Percentiles rank a stretch among this genome's conserved stretches.
These are phyloP conservation scores for Xylaria sp. DNA, from an alignment of 2,329 filamentous ascomycete genomes.

Conservation along the genomic window DNA sequence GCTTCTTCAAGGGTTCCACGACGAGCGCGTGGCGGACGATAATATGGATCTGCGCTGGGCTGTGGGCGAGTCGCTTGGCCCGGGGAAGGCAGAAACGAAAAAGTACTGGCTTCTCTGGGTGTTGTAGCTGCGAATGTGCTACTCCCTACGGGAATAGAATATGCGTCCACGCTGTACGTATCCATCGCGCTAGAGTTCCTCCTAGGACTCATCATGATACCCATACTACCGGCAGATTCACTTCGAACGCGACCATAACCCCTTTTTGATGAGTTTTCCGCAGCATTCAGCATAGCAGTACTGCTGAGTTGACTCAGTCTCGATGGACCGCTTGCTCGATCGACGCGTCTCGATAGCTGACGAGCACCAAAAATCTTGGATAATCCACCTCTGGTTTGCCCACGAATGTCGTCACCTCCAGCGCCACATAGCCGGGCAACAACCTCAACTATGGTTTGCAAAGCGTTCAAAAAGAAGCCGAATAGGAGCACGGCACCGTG, in stretches of 20 bases:
- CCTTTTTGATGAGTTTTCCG: conserved; percentile 72
- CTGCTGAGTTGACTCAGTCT: conserved; percentile 86
- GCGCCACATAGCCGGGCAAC: conserved; percentile 83
- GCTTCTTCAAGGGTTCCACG: conserved; percentile 68
- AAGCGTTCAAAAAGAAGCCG: conserved; percentile 90
- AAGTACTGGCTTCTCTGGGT: conserved; percentile 74
- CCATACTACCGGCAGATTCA: conserved; percentile 69
- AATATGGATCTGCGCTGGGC: conserved; percentile 79
- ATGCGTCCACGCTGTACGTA: conserved; percentile 59
- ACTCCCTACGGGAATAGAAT: conserved; percentile 62
- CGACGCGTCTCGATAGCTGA: conserved; percentile 80
- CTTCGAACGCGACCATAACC: conserved; percentile 70
- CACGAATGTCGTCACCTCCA: conserved; percentile 77
- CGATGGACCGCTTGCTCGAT: conserved; percentile 70
- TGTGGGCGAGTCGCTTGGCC: conserved; percentile 58
- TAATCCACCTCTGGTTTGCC: conserved; percentile 81
- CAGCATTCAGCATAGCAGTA: conserved; percentile 76
- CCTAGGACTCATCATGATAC: conserved; percentile 58
- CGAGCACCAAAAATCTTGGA: conserved; percentile 92
- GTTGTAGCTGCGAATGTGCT: conserved; percentile 80
- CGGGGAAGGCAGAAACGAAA: conserved; percentile 75
- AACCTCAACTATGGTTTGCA: conserved; percentile 92
- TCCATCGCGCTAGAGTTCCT: conserved; percentile 68
- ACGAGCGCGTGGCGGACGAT: conserved; percentile 81
- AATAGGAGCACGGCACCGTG: conserved; percentile 88